Percentiles rank a stretch among this genome's conserved stretches.
Evolutionary conservation across 2,329 filamentous ascomycete species (phyloP).

Genomic region (Beauveria sp.): DNA sequence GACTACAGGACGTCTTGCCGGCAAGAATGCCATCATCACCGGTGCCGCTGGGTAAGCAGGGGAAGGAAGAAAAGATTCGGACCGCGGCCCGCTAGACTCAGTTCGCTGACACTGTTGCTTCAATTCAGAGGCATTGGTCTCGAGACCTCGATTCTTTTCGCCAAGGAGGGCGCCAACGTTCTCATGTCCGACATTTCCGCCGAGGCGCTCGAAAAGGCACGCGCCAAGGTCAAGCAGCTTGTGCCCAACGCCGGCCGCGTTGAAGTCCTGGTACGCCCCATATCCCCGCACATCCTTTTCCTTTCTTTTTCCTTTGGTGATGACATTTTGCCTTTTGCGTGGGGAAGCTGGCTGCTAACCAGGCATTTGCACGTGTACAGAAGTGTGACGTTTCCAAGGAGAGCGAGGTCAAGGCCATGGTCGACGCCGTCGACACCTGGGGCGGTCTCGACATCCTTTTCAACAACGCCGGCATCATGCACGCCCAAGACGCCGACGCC

Average conservation of each 20-base stretch:
- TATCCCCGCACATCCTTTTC: background rate
- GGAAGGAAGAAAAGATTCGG: background rate
- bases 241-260: constrained; percentile 54
- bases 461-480: constrained; percentile 98
- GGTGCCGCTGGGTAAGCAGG: constrained; percentile 71
- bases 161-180: constrained; percentile 77
- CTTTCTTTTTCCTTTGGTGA: background rate
- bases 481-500: constrained; percentile 71
- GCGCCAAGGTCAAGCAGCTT: constrained; percentile 66
- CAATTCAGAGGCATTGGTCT: constrained; percentile 74
- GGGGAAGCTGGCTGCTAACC: background rate
- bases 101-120: background rate
- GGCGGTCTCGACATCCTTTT: constrained; percentile 88
- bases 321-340: too few relatives aligned
- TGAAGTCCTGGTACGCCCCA: constrained; percentile 45
- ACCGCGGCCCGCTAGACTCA: background rate
- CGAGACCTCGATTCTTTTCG: constrained; percentile 84
- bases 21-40: constrained; percentile 66
- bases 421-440: constrained; percentile 72
- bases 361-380: constrained; percentile 12
- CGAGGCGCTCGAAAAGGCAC: constrained; percentile 67
- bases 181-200: constrained; percentile 80
- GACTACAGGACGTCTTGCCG: constrained; percentile 41
- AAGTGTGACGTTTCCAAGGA: constrained; percentile 79
- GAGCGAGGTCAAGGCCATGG: constrained; percentile 63